Evolutionary conservation across 2,329 filamentous ascomycete species (phyloP).

Genomic region (Fusarium graminum): DNA sequence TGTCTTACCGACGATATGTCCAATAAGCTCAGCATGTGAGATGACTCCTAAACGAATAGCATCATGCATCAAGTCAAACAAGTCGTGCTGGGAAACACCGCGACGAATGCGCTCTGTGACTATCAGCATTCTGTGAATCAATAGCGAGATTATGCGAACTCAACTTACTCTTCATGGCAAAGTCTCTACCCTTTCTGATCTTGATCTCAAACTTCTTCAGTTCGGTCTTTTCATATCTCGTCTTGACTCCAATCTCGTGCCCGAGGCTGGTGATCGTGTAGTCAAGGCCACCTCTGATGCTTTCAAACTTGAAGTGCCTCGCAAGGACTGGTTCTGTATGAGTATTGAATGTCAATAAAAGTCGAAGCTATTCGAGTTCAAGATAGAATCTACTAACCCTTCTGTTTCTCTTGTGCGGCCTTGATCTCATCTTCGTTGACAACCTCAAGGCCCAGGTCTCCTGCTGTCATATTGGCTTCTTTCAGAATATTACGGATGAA

Average conservation of each 20-base stretch:
- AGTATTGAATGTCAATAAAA: accelerated
- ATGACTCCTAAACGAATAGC: constrained; percentile 4
- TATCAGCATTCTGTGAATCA: not conserved
- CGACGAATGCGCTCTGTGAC: constrained; percentile 9
- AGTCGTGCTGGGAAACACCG: constrained; percentile 6
- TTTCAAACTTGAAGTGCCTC: constrained; percentile 12
- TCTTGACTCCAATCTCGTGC: constrained; percentile 12
- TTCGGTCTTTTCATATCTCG: not conserved
- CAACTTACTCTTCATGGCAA: constrained; percentile 6
- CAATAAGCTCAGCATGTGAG: constrained; percentile 9
- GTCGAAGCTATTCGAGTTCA: accelerated
- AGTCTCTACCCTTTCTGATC: constrained; percentile 9
- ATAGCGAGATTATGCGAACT: not conserved
- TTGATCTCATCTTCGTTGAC: constrained; percentile 5
- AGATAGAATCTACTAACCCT: not conserved
- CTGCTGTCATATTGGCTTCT: not conserved
- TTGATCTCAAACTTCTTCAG: constrained; percentile 9
- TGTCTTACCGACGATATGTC: constrained; percentile 4
- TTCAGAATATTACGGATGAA: not conserved
- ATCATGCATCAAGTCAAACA: constrained; percentile 21
- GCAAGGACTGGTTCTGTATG: not conserved
- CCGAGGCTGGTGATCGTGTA: constrained; percentile 10
- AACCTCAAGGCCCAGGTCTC: not conserved
- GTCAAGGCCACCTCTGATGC: constrained; percentile 9
- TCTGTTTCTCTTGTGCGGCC: not conserved